phyloP scores from a whole-genome alignment of 164 flowering plant genomes.

The Berberis vulgaris region DNA sequence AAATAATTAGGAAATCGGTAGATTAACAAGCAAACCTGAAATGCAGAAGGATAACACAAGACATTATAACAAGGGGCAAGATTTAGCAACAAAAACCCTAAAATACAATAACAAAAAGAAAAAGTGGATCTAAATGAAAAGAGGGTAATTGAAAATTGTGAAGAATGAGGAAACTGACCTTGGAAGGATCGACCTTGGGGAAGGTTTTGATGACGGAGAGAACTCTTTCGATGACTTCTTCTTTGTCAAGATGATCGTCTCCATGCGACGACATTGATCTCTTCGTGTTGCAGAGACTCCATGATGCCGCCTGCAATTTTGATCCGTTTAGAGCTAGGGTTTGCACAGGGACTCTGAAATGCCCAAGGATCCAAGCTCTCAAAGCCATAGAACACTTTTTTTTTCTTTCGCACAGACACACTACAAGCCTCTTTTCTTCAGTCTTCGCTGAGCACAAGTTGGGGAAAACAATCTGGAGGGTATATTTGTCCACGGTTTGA shows the following conservation, averaged over 20 bases:
- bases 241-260: conserved; percentile 70
- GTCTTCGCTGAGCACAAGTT: too few relatives aligned
- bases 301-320: conserved; percentile 9
- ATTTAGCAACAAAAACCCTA: too few relatives aligned
- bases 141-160: background rate
- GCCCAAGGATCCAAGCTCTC: conserved; percentile 62
- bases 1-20: too few relatives aligned
- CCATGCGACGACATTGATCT: conserved; percentile 68
- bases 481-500: too few relatives aligned
- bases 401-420: too few relatives aligned
- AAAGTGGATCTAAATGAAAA: background rate
- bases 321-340: conserved; percentile 28
- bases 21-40: too few relatives aligned
- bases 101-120: background rate
- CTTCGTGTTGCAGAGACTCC: conserved; percentile 18
- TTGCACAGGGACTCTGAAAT: conserved; percentile 51
- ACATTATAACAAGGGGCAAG: too few relatives aligned
- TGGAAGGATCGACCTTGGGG: conserved; percentile 86
- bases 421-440: too few relatives aligned
- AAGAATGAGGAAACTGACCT: conserved; percentile 31
- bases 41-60: too few relatives aligned
- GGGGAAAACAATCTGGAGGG: too few relatives aligned
- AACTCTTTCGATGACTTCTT: conserved; percentile 72
- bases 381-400: too few relatives aligned
- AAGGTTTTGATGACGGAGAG: conserved; percentile 72